These are phyloP conservation scores for Bimuria novae-zelandiae DNA, from an alignment of 2,329 filamentous ascomycete genomes.

Conservation along the genomic window DNA sequence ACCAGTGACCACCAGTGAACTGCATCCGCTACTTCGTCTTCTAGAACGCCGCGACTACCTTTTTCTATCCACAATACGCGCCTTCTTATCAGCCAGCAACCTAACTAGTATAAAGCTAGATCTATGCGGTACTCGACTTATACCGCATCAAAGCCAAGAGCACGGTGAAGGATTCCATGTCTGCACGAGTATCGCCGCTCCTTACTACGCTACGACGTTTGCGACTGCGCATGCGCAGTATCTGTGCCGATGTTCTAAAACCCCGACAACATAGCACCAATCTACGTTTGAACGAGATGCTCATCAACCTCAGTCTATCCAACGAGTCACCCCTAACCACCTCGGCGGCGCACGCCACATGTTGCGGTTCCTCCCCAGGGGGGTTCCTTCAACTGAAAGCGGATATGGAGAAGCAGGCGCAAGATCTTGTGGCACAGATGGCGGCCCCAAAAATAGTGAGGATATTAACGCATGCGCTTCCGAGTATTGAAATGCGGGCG, in stretches of 20 bases:
- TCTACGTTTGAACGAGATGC: conserved; percentile 24
- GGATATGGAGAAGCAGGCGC: conserved; percentile 28
- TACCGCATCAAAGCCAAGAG: conserved; percentile 19
- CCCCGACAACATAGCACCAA: conserved; percentile 20
- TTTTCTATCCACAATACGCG: conserved; percentile 19
- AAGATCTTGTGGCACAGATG: conserved; percentile 25
- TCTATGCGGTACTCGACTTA: conserved; percentile 19
- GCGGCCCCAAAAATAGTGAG: conserved; percentile 26
- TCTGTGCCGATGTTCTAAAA: conserved; percentile 27
- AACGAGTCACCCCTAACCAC: conserved; percentile 20
- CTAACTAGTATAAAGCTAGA: conserved; percentile 23
- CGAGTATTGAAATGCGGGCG: conserved; percentile 21
- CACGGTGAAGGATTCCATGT: conserved; percentile 18
- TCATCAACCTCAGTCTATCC: conserved; percentile 28
- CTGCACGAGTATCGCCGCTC: conserved; percentile 54
- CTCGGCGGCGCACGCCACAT: conserved; percentile 16
- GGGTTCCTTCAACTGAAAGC: conserved; percentile 18
- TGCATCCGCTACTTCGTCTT: conserved; percentile 18
- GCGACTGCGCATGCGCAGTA: conserved; percentile 25
- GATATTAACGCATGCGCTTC: conserved; percentile 24
- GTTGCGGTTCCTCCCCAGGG: conserved; percentile 16
- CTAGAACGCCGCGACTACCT: conserved; percentile 23
- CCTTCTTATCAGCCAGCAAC: conserved; percentile 22
- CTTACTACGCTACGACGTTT: conserved; percentile 42
- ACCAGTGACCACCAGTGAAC: conserved; percentile 21